Evolutionary conservation across 208 protist genomes (phyloP).

Genomic region (Wallacemonas sp.): DNA sequence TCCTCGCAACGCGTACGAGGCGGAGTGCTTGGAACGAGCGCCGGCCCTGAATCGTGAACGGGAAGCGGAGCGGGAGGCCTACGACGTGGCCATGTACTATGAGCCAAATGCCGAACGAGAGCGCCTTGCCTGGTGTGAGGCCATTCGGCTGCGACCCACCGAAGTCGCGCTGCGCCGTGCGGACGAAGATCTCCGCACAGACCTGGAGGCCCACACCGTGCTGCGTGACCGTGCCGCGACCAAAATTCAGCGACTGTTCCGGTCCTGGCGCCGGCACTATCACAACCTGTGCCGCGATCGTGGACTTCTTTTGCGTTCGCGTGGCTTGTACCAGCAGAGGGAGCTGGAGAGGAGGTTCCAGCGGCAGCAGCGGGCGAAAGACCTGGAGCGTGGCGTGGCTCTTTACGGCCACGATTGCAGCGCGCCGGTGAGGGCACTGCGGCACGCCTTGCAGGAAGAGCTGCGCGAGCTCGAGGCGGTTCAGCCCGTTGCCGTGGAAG

Average conservation of each 20-base stretch:
- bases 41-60: slow-evolving; percentile 23
- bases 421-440: slow-evolving; percentile 13
- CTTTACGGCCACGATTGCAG: slow-evolving; percentile 9
- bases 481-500: slow-evolving; percentile 17
- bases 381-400: slow-evolving; percentile 7
- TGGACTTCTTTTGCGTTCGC: slow-evolving; percentile 38
- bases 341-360: slow-evolving; percentile 37
- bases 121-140: slow-evolving; percentile 41
- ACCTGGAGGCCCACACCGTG: slow-evolving; percentile 33
- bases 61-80: slow-evolving; percentile 47
- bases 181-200: slow-evolving; percentile 28
- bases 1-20: slow-evolving; percentile 22
- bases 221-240: slow-evolving; percentile 42
- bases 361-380: slow-evolving; percentile 17
- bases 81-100: slow-evolving; percentile 61
- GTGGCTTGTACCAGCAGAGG: slow-evolving; percentile 45
- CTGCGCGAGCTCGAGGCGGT: slow-evolving; percentile 14
- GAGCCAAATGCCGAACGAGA: slow-evolving; percentile 44
- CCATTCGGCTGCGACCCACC: slow-evolving; percentile 44
- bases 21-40: slow-evolving; percentile 24
- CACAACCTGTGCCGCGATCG: slow-evolving; percentile 40
- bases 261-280: slow-evolving; percentile 46
- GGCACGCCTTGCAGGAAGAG: slow-evolving; percentile 16
- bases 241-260: slow-evolving; percentile 68
- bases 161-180: slow-evolving; percentile 52